Conservation (phyloP, 2,329 filamentous ascomycete species). For the Lachnellula hyalina region DNA sequence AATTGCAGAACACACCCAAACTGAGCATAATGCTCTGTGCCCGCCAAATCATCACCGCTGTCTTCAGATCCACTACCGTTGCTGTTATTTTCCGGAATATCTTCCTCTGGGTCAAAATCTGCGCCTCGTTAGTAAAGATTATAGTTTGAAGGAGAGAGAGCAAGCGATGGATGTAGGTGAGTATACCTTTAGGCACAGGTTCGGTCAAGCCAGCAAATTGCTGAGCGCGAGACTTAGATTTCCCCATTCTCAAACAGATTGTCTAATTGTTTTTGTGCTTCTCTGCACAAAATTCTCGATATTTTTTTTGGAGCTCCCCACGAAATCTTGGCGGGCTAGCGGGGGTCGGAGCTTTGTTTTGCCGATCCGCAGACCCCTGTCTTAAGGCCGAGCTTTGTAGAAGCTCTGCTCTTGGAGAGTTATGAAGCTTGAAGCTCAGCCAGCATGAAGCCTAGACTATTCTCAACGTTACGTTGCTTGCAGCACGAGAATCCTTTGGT, state of each 20-base stretch:
- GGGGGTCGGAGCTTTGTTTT: conserved; percentile 6
- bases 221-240: conserved; percentile 45
- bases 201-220: conserved; percentile 59
- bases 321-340: conserved; percentile 25
- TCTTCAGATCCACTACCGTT: conserved; percentile 42
- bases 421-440: conserved; percentile 10
- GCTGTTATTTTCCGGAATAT: conserved; percentile 20
- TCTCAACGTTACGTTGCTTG: conserved; percentile 50
- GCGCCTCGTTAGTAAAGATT: conserved; percentile 9
- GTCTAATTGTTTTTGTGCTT: too few species aligned
- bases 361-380: not conserved
- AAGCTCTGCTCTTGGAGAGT: not conserved
- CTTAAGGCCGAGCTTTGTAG: too few species aligned
- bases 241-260: conserved; percentile 40
- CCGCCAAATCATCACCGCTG: conserved; percentile 50
- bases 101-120: conserved; percentile 38
- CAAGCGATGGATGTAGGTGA: not conserved
- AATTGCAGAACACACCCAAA: conserved; percentile 52
- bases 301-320: conserved; percentile 14
- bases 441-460: conserved; percentile 37
- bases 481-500: conserved; percentile 88
- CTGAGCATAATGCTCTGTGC: conserved; percentile 79
- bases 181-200: conserved; percentile 51
- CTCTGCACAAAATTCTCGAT: conserved; percentile 14
- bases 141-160: not conserved